Conservation (phyloP, 2,329 filamentous ascomycete species). For the Xylaria sp. region DNA sequence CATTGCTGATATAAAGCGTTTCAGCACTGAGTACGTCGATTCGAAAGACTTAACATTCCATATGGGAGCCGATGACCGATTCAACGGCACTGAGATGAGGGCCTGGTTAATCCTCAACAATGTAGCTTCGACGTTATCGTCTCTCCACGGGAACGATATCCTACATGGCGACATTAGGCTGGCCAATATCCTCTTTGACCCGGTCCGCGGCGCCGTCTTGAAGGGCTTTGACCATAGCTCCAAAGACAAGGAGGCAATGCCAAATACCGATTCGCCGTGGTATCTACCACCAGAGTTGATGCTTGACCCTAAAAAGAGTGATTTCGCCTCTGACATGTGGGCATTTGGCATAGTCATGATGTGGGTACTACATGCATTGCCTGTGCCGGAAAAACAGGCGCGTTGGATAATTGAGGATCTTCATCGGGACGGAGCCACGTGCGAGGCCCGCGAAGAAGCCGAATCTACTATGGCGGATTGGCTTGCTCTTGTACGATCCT, state of each 20-base stretch:
- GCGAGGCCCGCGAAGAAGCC: neutral
- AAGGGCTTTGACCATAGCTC: constrained; percentile 6
- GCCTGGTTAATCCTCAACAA: constrained; percentile 20
- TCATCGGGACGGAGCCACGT: neutral
- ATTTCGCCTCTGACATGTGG: constrained; percentile 14
- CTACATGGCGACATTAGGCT: constrained; percentile 14
- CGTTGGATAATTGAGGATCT: neutral
- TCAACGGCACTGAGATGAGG: constrained; percentile 9
- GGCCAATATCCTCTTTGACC: constrained; percentile 20
- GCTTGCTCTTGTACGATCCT: neutral
- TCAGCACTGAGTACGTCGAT: constrained; percentile 10
- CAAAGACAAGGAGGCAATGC: neutral
- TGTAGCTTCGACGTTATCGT: constrained; percentile 16
- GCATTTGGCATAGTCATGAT: constrained; percentile 22
- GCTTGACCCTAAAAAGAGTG: fast-evolving
- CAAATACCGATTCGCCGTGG: neutral
- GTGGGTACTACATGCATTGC: constrained; percentile 18
- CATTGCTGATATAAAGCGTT: neutral
- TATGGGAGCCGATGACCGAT: neutral
- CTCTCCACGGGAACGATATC: constrained; percentile 3
- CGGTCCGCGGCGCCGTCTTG: constrained; percentile 12
- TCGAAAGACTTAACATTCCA: neutral
- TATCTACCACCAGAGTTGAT: constrained; percentile 22
- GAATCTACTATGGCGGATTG: constrained; percentile 2
- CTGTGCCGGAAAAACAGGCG: neutral